Evolutionary conservation across 2,329 filamentous ascomycete species (phyloP).

Genomic region (Claviceps pazoutovae): DNA sequence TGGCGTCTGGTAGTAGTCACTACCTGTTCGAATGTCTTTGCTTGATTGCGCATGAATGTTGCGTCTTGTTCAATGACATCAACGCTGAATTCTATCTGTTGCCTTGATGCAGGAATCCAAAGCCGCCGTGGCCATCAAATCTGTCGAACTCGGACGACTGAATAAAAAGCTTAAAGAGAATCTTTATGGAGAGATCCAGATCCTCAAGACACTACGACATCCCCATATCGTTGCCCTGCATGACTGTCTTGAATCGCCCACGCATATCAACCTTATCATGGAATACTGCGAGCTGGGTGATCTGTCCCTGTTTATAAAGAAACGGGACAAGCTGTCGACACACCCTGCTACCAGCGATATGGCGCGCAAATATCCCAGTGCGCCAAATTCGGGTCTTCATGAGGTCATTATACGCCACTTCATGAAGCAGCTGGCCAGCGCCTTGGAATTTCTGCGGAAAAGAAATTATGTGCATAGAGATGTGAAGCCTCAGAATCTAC

Average conservation of each 20-base stretch:
- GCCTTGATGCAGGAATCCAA: constrained; percentile 49
- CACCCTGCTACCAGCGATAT: constrained; percentile 78
- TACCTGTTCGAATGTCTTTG: neutral
- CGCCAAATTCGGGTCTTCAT: constrained; percentile 70
- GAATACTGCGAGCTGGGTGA: constrained; percentile 96
- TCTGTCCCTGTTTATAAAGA: constrained; percentile 90
- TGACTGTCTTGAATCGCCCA: constrained; percentile 76
- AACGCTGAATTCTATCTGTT: neutral
- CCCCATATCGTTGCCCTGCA: constrained; percentile 95
- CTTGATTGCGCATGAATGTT: neutral
- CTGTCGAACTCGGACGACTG: constrained; percentile 76
- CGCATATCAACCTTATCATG: constrained; percentile 94
- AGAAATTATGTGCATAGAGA: constrained; percentile 90
- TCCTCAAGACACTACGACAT: constrained; percentile 84
- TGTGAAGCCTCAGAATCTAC: constrained; percentile 91
- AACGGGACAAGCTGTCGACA: constrained; percentile 64
- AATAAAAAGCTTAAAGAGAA: constrained; percentile 97
- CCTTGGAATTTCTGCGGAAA: constrained; percentile 72
- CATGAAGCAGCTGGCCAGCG: constrained; percentile 84
- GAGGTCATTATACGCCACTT: constrained; percentile 97
- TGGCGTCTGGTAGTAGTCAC: neutral
- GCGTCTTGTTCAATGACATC: neutral
- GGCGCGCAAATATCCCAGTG: constrained; percentile 84
- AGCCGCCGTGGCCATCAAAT: constrained; percentile 87
- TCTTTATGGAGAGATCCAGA: constrained; percentile 87